Evolutionary conservation across 768 basidiomycete genomes (phyloP).

Genomic region (Epithele typhae): DNA sequence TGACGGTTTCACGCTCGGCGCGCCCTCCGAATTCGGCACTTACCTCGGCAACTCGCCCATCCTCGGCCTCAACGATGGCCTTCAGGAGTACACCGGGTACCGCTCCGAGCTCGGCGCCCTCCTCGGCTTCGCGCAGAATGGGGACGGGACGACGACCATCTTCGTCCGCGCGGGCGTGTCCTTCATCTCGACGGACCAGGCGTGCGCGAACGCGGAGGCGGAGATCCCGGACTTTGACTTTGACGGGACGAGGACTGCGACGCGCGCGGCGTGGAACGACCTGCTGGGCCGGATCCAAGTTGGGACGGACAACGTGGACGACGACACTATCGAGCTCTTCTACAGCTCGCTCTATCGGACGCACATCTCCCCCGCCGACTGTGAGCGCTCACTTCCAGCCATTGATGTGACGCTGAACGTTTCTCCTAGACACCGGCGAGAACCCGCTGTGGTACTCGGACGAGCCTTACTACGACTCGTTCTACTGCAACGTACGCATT

Average conservation of each 20-base stretch:
- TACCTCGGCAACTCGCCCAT: slow-evolving; percentile 50
- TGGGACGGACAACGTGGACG: slow-evolving; percentile 41
- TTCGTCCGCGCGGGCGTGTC: slow-evolving; percentile 63
- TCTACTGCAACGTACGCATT: slow-evolving; percentile 64
- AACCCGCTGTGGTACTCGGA: slow-evolving; percentile 60
- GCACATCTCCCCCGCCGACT: slow-evolving; percentile 62
- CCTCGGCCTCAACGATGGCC: slow-evolving; percentile 39
- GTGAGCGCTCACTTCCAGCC: slow-evolving; percentile 31
- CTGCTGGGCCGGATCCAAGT: slow-evolving; percentile 51
- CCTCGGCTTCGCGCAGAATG: slow-evolving; percentile 45
- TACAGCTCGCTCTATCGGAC: slow-evolving; percentile 64
- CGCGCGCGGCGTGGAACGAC: slow-evolving; percentile 52
- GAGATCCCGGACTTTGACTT: slow-evolving; percentile 61
- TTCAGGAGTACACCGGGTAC: slow-evolving; percentile 47
- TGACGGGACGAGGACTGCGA: slow-evolving; percentile 39
- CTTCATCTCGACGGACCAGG: slow-evolving; percentile 55
- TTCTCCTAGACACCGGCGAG: slow-evolving; percentile 50
- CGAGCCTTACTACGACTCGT: slow-evolving; percentile 63
- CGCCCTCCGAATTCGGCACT: slow-evolving; percentile 51
- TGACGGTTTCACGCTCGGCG: slow-evolving; percentile 31
- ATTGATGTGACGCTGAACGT: neutral
- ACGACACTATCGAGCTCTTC: slow-evolving; percentile 49
- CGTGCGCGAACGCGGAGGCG: slow-evolving; percentile 54
- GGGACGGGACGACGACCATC: slow-evolving; percentile 37
- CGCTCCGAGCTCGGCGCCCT: slow-evolving; percentile 49